phyloP scores from a whole-genome alignment of 192 early-diverging fungal genomes.

The Coemansia sp. region DNA sequence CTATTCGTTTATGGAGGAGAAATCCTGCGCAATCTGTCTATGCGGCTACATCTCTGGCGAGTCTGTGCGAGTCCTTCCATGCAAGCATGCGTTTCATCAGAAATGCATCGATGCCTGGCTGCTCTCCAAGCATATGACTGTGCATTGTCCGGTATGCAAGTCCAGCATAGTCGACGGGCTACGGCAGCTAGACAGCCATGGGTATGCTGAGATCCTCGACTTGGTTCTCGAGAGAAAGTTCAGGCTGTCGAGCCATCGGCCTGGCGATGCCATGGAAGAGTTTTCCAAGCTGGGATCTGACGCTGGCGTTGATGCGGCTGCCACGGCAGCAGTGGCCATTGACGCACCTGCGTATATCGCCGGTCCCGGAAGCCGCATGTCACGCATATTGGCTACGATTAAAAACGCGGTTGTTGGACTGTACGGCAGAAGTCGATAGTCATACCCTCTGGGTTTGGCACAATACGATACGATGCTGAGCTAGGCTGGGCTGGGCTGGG shows the following conservation, averaged over 20 bases:
- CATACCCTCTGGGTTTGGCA: too few species aligned
- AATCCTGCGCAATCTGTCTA: conserved; percentile 74
- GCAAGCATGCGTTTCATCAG: conserved; percentile 77
- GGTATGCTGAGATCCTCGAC: conserved; percentile 30
- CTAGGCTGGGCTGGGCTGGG: too few species aligned
- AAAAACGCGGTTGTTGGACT: not conserved
- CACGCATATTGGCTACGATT: not conserved
- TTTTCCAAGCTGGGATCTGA: not conserved
- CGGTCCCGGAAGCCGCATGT: not conserved
- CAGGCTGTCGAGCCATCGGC: not conserved
- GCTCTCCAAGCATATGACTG: conserved; percentile 61
- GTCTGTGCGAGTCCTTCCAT: conserved; percentile 62
- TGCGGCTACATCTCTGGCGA: conserved; percentile 65
- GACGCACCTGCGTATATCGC: not conserved
- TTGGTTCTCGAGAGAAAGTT: conserved; percentile 2
- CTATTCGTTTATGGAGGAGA: conserved; percentile 58
- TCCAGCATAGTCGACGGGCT: conserved; percentile 49
- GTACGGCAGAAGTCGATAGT: not conserved
- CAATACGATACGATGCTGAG: too few species aligned
- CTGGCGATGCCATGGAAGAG: not conserved
- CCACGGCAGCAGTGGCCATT: not conserved
- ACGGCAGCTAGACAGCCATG: conserved; percentile 26
- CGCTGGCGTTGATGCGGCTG: not conserved
- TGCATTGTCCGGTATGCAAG: conserved; percentile 75
- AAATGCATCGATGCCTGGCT: conserved; percentile 79